phyloP scores from a whole-genome alignment of 2,329 filamentous ascomycete genomes.

The Monosporascus cannonballus region DNA sequence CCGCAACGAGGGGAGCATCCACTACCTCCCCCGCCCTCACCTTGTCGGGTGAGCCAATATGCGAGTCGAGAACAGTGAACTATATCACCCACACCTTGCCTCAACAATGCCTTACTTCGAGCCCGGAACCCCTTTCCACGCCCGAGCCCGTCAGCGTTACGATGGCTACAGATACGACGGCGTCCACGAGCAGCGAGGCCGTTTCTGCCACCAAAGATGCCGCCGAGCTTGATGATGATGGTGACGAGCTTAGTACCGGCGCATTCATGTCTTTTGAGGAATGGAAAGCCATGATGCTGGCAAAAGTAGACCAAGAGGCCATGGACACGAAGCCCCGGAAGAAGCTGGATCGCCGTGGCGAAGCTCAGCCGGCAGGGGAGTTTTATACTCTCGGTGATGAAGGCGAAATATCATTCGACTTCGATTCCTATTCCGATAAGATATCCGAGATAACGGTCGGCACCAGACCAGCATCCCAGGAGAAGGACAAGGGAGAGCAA shows the following conservation, averaged over 20 bases:
- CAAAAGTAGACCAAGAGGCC: slow-evolving; percentile 69
- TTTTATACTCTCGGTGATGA: slow-evolving; percentile 81
- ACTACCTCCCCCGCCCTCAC: not conserved
- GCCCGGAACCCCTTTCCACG: slow-evolving; percentile 37
- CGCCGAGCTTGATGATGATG: slow-evolving; percentile 53
- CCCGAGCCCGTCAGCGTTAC: slow-evolving; percentile 14
- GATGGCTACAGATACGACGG: slow-evolving; percentile 15
- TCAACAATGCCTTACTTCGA: slow-evolving; percentile 67
- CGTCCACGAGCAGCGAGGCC: slow-evolving; percentile 7
- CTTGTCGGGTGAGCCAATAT: slow-evolving; percentile 29
- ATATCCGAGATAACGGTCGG: slow-evolving; percentile 36
- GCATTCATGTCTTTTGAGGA: slow-evolving; percentile 97
- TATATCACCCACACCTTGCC: slow-evolving; percentile 75
- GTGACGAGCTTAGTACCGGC: slow-evolving; percentile 50
- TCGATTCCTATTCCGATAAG: slow-evolving; percentile 42
- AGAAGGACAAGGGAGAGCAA: slow-evolving; percentile 23
- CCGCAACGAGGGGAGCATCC: not conserved
- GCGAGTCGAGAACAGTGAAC: slow-evolving; percentile 63
- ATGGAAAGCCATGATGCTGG: slow-evolving; percentile 93
- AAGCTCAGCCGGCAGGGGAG: slow-evolving; percentile 52
- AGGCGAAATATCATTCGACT: slow-evolving; percentile 65
- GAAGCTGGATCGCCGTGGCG: slow-evolving; percentile 43
- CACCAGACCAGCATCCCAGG: slow-evolving; percentile 16
- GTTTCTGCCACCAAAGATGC: slow-evolving; percentile 23
- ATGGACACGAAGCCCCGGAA: slow-evolving; percentile 61